Conservation (phyloP, 768 basidiomycete genomes). For the Tremella mesenterica region DNA sequence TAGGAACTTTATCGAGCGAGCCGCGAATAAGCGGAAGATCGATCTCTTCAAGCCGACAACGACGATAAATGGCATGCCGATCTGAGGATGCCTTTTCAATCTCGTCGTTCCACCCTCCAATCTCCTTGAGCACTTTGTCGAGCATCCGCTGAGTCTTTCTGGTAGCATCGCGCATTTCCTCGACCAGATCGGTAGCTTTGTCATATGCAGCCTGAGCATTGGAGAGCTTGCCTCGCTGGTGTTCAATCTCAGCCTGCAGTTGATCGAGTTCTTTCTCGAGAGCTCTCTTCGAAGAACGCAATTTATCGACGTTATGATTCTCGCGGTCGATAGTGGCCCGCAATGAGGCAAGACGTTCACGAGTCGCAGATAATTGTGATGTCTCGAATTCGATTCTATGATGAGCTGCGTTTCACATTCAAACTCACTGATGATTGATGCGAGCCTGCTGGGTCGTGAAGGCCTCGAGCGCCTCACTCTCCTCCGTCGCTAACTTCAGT, state of each 20-base stretch:
- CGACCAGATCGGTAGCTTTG: slow-evolving; percentile 57
- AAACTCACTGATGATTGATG: slow-evolving; percentile 67
- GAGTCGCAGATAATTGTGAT: slow-evolving; percentile 60
- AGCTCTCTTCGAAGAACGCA: slow-evolving; percentile 45
- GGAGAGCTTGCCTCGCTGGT: slow-evolving; percentile 52
- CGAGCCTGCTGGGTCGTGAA: slow-evolving; percentile 81
- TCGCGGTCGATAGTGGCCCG: slow-evolving; percentile 56
- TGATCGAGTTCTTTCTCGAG: slow-evolving; percentile 43
- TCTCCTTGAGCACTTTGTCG: slow-evolving; percentile 85
- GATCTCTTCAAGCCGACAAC: slow-evolving; percentile 88
- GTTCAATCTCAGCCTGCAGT: slow-evolving; percentile 57
- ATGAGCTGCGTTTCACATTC: background rate
- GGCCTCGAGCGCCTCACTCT: slow-evolving; percentile 69
- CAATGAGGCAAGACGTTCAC: slow-evolving; percentile 53
- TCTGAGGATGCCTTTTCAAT: slow-evolving; percentile 82
- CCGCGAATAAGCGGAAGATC: slow-evolving; percentile 68
- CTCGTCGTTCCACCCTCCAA: slow-evolving; percentile 78
- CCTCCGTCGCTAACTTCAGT: slow-evolving; percentile 76
- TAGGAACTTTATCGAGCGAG: slow-evolving; percentile 73
- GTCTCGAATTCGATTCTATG: slow-evolving; percentile 69
- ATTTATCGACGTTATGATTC: slow-evolving; percentile 52
- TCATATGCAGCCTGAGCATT: slow-evolving; percentile 56
- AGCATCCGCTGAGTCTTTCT: slow-evolving; percentile 63
- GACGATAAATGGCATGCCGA: slow-evolving; percentile 75
- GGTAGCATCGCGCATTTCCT: slow-evolving; percentile 61